phyloP scores from a whole-genome alignment of 2,329 filamentous ascomycete genomes.

The Colletotrichum costaricense region DNA sequence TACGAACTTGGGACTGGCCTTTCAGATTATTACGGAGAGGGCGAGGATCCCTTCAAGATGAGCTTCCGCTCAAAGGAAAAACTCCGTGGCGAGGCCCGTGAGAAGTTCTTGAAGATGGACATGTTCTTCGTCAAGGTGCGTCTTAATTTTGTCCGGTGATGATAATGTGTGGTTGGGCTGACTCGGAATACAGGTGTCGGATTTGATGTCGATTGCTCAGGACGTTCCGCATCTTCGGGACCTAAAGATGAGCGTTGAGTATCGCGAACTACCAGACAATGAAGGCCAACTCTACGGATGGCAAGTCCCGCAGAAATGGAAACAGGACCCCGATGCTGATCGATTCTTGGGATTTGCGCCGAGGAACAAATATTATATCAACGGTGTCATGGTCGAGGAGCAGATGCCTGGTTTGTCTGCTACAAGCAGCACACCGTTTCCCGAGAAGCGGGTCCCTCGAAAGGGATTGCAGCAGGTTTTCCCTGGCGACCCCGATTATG shows the following conservation, averaged over 20 bases:
- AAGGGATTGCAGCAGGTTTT: constrained; percentile 64
- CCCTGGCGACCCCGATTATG: constrained; percentile 68
- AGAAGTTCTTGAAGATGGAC: constrained; percentile 67
- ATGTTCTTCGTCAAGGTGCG: constrained; percentile 76
- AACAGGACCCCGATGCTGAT: constrained; percentile 65
- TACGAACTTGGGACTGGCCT: constrained; percentile 66
- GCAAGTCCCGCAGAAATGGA: constrained; percentile 65
- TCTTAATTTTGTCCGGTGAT: not conserved
- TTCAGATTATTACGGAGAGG: constrained; percentile 60
- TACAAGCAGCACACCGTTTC: constrained; percentile 65
- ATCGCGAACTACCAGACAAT: constrained; percentile 67
- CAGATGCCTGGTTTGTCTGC: constrained; percentile 58
- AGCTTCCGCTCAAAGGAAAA: constrained; percentile 55
- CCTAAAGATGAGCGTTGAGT: constrained; percentile 66
- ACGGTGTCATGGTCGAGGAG: constrained; percentile 65
- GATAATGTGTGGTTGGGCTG: constrained; percentile 23
- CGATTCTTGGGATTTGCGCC: constrained; percentile 66
- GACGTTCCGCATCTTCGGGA: constrained; percentile 68
- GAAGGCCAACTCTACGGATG: constrained; percentile 58
- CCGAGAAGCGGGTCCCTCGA: constrained; percentile 65
- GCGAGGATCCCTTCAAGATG: constrained; percentile 56
- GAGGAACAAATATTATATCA: constrained; percentile 67
- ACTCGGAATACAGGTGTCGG: constrained; percentile 60
- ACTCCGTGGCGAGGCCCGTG: constrained; percentile 61
- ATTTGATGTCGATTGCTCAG: constrained; percentile 69